Evolutionary conservation across 2,329 filamentous ascomycete genomes (phyloP).

Genomic region (Aspergillus sp.): DNA sequence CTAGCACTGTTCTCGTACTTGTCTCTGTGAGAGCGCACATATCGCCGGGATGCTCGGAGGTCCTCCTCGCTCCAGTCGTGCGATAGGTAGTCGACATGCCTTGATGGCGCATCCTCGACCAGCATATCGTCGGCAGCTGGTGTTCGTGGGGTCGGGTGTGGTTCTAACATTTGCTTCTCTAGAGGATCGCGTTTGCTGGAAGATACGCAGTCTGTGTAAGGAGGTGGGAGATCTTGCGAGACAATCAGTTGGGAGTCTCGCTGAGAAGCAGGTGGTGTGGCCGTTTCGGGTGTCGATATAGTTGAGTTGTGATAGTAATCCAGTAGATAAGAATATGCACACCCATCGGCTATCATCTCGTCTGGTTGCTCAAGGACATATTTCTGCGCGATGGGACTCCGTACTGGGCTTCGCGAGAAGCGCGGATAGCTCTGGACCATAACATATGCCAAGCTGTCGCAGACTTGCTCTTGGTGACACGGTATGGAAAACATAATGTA

Average conservation of each 20-base stretch:
- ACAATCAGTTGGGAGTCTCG: conserved; percentile 33
- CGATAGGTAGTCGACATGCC: conserved; percentile 96
- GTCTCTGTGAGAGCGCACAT: conserved; percentile 76
- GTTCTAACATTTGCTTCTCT: conserved; percentile 42
- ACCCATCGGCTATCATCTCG: conserved; percentile 22
- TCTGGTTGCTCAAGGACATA: conserved; percentile 30
- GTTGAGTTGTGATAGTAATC: conserved; percentile 24
- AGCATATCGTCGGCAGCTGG: conserved; percentile 78
- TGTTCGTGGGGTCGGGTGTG: conserved; percentile 58
- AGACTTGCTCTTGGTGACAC: too few relatives aligned
- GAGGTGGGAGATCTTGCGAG: conserved; percentile 32
- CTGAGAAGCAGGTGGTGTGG: conserved; percentile 36
- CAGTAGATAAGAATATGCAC: conserved; percentile 27
- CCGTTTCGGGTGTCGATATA: conserved; percentile 16
- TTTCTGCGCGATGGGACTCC: conserved; percentile 30
- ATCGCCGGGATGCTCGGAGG: conserved; percentile 96
- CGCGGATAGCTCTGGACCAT: conserved; percentile 22
- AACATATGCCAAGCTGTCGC: too few relatives aligned
- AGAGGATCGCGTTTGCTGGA: conserved; percentile 27
- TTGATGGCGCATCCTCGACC: conserved; percentile 70
- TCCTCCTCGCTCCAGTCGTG: conserved; percentile 94
- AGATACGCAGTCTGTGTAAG: conserved; percentile 39
- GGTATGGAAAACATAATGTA: too few relatives aligned
- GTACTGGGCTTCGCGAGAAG: conserved; percentile 32
- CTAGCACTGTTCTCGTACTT: conserved; percentile 79